phyloP scores from a whole-genome alignment of 768 basidiomycete species.

The Lentinula raphanica region DNA sequence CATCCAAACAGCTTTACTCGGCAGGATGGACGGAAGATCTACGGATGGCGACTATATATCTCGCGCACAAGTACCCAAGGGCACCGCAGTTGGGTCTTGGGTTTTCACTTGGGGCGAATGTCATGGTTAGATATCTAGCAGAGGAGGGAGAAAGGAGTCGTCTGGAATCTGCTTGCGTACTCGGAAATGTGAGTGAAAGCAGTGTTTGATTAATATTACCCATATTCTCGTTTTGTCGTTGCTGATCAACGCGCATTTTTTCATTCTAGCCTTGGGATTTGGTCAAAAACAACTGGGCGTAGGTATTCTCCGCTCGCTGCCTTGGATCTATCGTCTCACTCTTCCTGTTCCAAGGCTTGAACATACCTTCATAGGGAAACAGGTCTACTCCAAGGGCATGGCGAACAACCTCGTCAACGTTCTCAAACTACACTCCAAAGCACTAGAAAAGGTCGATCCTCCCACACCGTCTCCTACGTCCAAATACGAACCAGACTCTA shows the following conservation, averaged over 20 bases:
- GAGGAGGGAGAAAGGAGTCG: conserved; percentile 69
- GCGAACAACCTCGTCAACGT: conserved; percentile 64
- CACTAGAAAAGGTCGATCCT: neutral
- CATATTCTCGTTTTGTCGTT: neutral
- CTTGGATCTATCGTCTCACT: neutral
- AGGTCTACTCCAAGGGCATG: conserved; percentile 76
- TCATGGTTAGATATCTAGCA: conserved; percentile 83
- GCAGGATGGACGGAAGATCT: conserved; percentile 90
- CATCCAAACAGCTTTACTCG: conserved; percentile 62
- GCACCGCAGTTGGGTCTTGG: conserved; percentile 85
- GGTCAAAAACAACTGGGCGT: conserved; percentile 41
- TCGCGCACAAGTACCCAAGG: conserved; percentile 64
- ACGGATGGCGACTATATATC: conserved; percentile 72
- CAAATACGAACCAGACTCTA: conserved; percentile 24
- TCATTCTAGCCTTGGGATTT: conserved; percentile 49
- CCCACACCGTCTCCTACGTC: conserved; percentile 26
- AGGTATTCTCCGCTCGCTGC: conserved; percentile 20
- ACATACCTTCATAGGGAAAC: conserved; percentile 48
- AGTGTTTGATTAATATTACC: no score
- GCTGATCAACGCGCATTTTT: neutral
- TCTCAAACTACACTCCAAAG: conserved; percentile 39
- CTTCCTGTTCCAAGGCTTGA: conserved; percentile 39
- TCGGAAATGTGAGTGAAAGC: conserved; percentile 62
- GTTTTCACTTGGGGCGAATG: conserved; percentile 92
- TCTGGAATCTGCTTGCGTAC: conserved; percentile 57